These are phyloP conservation scores for Stereocaulon alpinum DNA, from an alignment of 495 filamentous ascomycete genomes.

Conservation along the genomic window DNA sequence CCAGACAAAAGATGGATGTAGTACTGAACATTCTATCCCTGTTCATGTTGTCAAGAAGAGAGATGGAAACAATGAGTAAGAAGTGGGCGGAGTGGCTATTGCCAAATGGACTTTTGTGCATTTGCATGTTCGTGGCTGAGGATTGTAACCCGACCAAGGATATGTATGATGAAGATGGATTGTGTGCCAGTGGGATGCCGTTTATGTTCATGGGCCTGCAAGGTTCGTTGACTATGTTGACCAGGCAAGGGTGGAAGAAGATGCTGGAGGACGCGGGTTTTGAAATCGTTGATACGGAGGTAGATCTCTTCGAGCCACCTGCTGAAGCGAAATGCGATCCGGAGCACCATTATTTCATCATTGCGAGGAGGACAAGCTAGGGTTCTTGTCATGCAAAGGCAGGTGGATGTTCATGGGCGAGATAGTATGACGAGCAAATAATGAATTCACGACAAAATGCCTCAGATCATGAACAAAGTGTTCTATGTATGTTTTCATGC, in stretches of 20 bases:
- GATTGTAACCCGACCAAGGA: slow-evolving; percentile 6
- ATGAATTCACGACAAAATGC: too few species aligned
- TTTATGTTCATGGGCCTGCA: slow-evolving; percentile 13
- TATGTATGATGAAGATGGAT: slow-evolving; percentile 17
- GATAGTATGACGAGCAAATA: too few species aligned
- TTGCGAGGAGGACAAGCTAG: slow-evolving; percentile 3
- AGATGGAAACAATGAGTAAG: slow-evolving; percentile 12
- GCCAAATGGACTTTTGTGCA: slow-evolving; percentile 13
- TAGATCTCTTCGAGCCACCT: slow-evolving; percentile 5
- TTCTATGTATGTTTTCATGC: too few species aligned
- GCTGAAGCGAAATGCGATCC: background rate
- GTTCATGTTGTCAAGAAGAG: slow-evolving; percentile 15
- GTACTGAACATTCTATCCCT: slow-evolving; percentile 19
- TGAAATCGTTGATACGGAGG: slow-evolving; percentile 14
- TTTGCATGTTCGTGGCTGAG: slow-evolving; percentile 16
- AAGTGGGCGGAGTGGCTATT: slow-evolving; percentile 20
- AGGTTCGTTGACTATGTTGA: slow-evolving; percentile 10
- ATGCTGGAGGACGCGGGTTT: slow-evolving; percentile 22
- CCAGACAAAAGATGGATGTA: slow-evolving; percentile 14
- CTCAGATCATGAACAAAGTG: too few species aligned
- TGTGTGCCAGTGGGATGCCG: slow-evolving; percentile 15
- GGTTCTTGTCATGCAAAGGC: background rate
- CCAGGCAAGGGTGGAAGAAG: slow-evolving; percentile 14
- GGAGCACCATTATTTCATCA: slow-evolving; percentile 15
- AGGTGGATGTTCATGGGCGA: too few species aligned